Evolutionary conservation across 2,329 filamentous ascomycete genomes (phyloP).

Genomic region (Penicillium sclerotiorum): DNA sequence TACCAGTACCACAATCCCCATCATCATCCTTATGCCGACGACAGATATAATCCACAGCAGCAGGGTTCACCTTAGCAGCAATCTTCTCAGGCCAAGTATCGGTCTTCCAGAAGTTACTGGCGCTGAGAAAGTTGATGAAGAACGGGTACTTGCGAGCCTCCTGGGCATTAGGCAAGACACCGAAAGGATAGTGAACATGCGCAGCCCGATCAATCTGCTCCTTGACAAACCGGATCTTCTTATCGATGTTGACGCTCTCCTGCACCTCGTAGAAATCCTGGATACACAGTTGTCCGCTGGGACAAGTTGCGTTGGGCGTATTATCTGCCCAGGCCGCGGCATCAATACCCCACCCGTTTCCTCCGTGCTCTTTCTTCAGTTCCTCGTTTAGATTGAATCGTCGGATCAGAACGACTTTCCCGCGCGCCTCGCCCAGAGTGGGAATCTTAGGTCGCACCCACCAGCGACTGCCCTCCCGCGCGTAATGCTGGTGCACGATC

Average conservation of each 20-base stretch:
- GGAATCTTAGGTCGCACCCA: conserved; percentile 78
- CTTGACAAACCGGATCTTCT: conserved; percentile 74
- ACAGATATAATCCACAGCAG: conserved; percentile 63
- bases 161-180: conserved; percentile 41
- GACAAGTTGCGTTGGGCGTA: conserved; percentile 71
- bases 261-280: conserved; percentile 95
- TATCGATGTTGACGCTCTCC: conserved; percentile 71
- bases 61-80: conserved; percentile 83
- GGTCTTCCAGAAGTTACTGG: conserved; percentile 90
- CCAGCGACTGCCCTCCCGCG: conserved; percentile 64
- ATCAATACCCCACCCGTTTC: conserved; percentile 60
- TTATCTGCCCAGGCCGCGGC: conserved; percentile 81
- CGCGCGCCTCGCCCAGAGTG: conserved; percentile 74
- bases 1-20: conserved; percentile 77
- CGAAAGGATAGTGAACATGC: conserved; percentile 48
- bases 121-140: conserved; percentile 88
- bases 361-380: conserved; percentile 48
- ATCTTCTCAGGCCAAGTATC: conserved; percentile 93
- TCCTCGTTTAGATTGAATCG: conserved; percentile 69
- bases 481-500: conserved; percentile 74
- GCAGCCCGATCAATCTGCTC: conserved; percentile 76
- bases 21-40: conserved; percentile 55
- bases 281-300: conserved; percentile 74
- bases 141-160: conserved; percentile 62
- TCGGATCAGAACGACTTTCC: conserved; percentile 80